Conservation (phyloP, 2,329 filamentous ascomycete species). For the Aspergillus niger region DNA sequence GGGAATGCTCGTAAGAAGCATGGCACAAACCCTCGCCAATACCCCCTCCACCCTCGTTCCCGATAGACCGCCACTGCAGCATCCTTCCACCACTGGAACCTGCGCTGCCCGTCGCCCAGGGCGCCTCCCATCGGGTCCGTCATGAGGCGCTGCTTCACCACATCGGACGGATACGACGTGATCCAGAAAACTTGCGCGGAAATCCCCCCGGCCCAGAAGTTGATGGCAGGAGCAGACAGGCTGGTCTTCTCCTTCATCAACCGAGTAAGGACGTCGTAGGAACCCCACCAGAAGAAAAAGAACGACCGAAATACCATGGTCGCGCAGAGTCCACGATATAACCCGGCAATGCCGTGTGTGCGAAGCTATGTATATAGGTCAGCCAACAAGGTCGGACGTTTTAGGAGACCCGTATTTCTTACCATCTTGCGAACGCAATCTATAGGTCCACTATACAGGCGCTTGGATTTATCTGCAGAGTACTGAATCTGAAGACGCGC, state of each 20-base stretch:
- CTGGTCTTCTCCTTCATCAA: slow-evolving; percentile 66
- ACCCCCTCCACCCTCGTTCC: slow-evolving; percentile 76
- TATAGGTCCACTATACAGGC: slow-evolving; percentile 82
- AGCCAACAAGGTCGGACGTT: not conserved
- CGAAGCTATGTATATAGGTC: slow-evolving; percentile 37
- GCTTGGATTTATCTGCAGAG: slow-evolving; percentile 71
- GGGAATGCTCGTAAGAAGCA: slow-evolving; percentile 94
- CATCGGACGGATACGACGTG: slow-evolving; percentile 85
- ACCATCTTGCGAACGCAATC: slow-evolving; percentile 73
- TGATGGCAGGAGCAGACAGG: slow-evolving; percentile 76
- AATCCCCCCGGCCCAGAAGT: slow-evolving; percentile 96
- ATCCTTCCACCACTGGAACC: slow-evolving; percentile 75
- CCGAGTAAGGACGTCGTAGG: slow-evolving; percentile 81
- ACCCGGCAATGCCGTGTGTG: slow-evolving; percentile 71
- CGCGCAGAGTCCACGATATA: slow-evolving; percentile 83
- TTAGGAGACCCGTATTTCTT: slow-evolving; percentile 18
- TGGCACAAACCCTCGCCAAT: slow-evolving; percentile 90
- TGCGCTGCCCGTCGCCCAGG: slow-evolving; percentile 66
- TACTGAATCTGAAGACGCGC: slow-evolving; percentile 94
- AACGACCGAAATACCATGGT: slow-evolving; percentile 87
- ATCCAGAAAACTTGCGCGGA: slow-evolving; percentile 95
- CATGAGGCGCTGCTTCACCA: slow-evolving; percentile 97
- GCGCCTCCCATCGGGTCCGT: slow-evolving; percentile 80
- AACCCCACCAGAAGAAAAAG: slow-evolving; percentile 99
- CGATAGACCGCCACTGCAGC: slow-evolving; percentile 75